These are phyloP conservation scores for Edaphochlamys debaryana DNA, from an alignment of 139 green algal genomes.

Conservation along the genomic window DNA sequence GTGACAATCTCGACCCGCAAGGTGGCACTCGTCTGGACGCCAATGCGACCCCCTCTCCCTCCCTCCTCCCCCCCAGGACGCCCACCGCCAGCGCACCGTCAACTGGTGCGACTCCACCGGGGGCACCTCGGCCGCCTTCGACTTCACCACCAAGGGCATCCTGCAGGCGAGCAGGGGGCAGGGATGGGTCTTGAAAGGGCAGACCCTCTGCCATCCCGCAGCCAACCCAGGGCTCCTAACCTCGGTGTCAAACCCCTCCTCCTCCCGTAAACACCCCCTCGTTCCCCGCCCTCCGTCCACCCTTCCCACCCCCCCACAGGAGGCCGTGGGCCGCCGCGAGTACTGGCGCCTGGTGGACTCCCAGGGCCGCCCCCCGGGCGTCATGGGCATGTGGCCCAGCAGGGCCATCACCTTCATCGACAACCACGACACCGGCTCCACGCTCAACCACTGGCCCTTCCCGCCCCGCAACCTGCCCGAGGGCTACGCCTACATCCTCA, in stretches of 20 bases:
- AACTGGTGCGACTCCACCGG: conserved; percentile 92
- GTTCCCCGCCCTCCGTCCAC: too few relatives aligned
- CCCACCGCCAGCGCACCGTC: conserved; percentile 89
- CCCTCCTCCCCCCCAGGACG: conserved; percentile 54
- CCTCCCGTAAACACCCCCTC: too few relatives aligned
- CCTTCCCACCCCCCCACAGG: conserved; percentile 81
- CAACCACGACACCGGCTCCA: conserved; percentile 91
- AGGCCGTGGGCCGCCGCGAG: conserved; percentile 88
- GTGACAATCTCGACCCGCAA: too few relatives aligned
- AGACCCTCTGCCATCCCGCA: too few relatives aligned
- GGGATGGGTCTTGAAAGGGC: background rate
- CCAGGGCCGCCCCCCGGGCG: conserved; percentile 84
- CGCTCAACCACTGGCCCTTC: conserved; percentile 90
- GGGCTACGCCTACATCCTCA: conserved; percentile 96
- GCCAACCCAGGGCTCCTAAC: too few relatives aligned
- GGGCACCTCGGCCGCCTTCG: conserved; percentile 91
- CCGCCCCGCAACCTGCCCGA: conserved; percentile 72
- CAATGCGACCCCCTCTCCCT: too few relatives aligned
- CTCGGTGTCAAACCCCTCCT: too few relatives aligned
- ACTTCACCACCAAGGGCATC: conserved; percentile 98
- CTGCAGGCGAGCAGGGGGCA: conserved; percentile 78
- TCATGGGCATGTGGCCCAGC: conserved; percentile 86
- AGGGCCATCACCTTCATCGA: conserved; percentile 97
- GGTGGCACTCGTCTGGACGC: too few relatives aligned
- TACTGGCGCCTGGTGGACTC: conserved; percentile 96